A percentile compares a stretch with the other conserved stretches of the same genome.
These are phyloP conservation scores for Rehmannia glutinosa DNA, from an alignment of 257 asterid species.

Conservation along the genomic window DNA sequence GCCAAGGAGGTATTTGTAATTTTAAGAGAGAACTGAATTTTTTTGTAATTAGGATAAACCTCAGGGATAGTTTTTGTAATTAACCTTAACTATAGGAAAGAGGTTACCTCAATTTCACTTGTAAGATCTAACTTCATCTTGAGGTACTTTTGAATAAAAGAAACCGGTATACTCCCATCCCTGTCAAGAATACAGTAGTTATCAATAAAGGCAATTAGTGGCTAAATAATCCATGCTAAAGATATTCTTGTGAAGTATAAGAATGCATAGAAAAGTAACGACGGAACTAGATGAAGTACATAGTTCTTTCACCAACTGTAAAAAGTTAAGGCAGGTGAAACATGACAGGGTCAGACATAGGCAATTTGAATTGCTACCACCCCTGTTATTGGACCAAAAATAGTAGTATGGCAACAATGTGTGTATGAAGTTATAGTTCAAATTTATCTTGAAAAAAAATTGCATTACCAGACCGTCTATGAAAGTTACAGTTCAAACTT, in stretches of 20 bases:
- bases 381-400: not conserved
- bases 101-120: slow-evolving; percentile 45
- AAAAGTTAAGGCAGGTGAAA: not conserved
- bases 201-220: not conserved
- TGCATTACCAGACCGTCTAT: not conserved
- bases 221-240: not conserved
- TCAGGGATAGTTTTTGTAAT: too few relatives aligned
- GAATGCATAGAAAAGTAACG: not conserved
- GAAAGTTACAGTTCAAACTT: not conserved
- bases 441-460: too few relatives aligned
- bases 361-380: not conserved
- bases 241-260: not conserved
- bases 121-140: slow-evolving; percentile 41
- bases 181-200: slow-evolving; percentile 28
- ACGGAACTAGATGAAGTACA: not conserved
- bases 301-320: not conserved
- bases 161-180: slow-evolving; percentile 70
- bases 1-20: too few relatives aligned
- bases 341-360: not conserved
- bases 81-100: slow-evolving; percentile 1
- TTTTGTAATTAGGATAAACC: too few relatives aligned
- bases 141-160: slow-evolving; percentile 53
- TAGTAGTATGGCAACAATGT: too few relatives aligned
- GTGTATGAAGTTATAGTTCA: too few relatives aligned
- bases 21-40: too few relatives aligned